Base-by-base conservation (phyloP, 352 stramenopile species). In the Thraustotheca clavata region DNA sequence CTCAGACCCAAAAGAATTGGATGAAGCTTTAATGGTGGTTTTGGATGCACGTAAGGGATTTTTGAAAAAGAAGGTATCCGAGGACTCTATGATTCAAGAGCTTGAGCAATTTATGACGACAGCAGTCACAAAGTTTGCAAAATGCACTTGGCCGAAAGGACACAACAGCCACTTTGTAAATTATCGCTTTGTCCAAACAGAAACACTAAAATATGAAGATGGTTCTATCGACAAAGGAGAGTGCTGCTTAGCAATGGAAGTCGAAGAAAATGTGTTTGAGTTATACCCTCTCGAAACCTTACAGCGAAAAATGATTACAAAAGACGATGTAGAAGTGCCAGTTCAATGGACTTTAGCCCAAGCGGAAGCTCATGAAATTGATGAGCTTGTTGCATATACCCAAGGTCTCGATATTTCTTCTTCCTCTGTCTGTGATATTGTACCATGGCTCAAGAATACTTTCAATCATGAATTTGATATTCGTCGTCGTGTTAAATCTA, bases 71-170 rank as follows among this genome's bases (percentile, higher is more conserved):
- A 65, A 65, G 41, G 20, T 26, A 9, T 20, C 35, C 22, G 57
- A 65, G 46, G 57, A 65, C 29, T 24, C 22, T 3, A 55, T 65
- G 57, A 24, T 65, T 3, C 38, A 65, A 24, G 57, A 65, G 31
- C 29, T 65, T 9, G 57, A 65, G 14, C 41, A 65, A 18, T 65
- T 65, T 36, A 65, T 65, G 57, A 14, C 38, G 35, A 55, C 57
- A n/a, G 57, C 57, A 12, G 57, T 65, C 22, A 39, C 36, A 52
- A 22, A 29, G 0, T 65, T 65, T 20, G 39, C 57, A 40, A 34
- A 47, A 26, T 20, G 47, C 14, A 27, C 26, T 26, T 6, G 14
- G 2, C 9, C 57, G 41, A n/a, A 35, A 2, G 20, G 41, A 12
- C 39, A 65, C 29, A 6, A n/a, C 4, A 27, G 8, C 1, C 57